Evolutionary conservation across 2,329 filamentous ascomycete species (phyloP).

Genomic region (Penicillium glabrum): DNA sequence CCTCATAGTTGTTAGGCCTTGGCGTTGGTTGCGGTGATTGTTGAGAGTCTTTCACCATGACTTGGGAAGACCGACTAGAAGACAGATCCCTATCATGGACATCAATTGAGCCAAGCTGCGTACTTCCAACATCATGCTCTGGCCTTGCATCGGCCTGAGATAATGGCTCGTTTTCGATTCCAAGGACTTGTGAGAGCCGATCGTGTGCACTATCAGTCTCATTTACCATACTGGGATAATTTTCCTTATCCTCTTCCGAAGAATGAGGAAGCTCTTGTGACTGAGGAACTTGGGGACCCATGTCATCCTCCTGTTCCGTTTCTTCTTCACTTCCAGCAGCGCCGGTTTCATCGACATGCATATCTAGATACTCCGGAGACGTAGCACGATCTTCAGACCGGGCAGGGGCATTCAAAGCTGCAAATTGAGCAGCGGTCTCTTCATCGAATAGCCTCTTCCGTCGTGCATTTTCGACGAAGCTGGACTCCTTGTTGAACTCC

Average conservation of each 20-base stretch:
- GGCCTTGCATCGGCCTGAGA: constrained; percentile 5
- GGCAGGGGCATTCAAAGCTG: constrained; percentile 34
- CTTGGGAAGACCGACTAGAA: constrained; percentile 29
- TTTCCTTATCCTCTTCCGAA: constrained; percentile 50
- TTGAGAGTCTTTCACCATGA: constrained; percentile 40
- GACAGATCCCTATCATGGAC: constrained; percentile 7
- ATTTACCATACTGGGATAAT: constrained; percentile 33
- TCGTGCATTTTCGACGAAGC: constrained; percentile 34
- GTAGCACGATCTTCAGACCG: constrained; percentile 12
- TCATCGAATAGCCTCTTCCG: constrained; percentile 35
- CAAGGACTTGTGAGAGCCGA: constrained; percentile 39
- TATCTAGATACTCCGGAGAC: neutral
- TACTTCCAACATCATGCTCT: neutral
- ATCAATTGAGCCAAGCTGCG: neutral
- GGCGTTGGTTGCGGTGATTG: constrained; percentile 35
- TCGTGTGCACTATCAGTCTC: constrained; percentile 37
- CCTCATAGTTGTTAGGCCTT: constrained; percentile 9
- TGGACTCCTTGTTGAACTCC: constrained; percentile 46
- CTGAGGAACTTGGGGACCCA: constrained; percentile 23
- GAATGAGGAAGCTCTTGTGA: constrained; percentile 29
- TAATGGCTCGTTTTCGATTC: constrained; percentile 24
- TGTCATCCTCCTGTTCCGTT: constrained; percentile 49
- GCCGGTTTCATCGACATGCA: constrained; percentile 17
- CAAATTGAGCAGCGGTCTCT: constrained; percentile 37
- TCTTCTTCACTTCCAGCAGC: constrained; percentile 43